Evolutionary conservation across 2,329 filamentous ascomycete species (phyloP), one percentile per base, ranked within the genome.

Genomic region (Neonectria magnoliae): DNA sequence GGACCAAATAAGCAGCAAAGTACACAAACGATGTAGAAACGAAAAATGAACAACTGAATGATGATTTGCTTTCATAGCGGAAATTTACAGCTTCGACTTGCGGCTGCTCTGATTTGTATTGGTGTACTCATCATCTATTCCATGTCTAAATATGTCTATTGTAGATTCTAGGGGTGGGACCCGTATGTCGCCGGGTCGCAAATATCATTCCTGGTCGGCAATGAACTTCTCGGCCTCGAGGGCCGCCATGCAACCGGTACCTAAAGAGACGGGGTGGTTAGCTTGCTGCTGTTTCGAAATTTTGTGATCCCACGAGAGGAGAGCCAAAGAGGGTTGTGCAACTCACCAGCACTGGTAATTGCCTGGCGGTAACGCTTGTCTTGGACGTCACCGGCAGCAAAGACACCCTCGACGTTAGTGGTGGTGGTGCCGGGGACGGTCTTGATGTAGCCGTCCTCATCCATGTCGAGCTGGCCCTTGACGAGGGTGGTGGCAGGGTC

Each of bases 281-380:
- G n/a, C 20, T 53, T 18, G 41, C 60, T 20, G 2, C n/a, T 20
- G 10, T 27, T 25, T 18, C 36, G 2, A 5, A 18, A 18, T n/a
- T 18, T 18, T 18, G 47, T 25, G 25, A 25, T 25, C 25, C 25
- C 25, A 25, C n/a, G n/a, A n/a, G n/a, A n/a, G n/a, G n/a, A n/a
- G n/a, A n/a, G n/a, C n/a, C n/a, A n/a, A n/a, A n/a, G n/a, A n/a
- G n/a, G 25, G 25, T 6, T 25, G 4, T 6, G 25, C 25, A 45
- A 88, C 90, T 78, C 84, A 94, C 93, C 95, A 73, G 96, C 96
- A 82, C 94, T 98, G 69, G 96, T 99, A 71, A 99, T 97, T 51
- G 96, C 96, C 84, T 99, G 96, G 78, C 96, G 89, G 81, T 99
- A 99, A 77, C 91, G 90, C 90, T 98, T 99, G 80, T 99, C 97